phyloP scores from a whole-genome alignment of 1,284 basidiomycete species.

The Fomitopsis betulina region DNA sequence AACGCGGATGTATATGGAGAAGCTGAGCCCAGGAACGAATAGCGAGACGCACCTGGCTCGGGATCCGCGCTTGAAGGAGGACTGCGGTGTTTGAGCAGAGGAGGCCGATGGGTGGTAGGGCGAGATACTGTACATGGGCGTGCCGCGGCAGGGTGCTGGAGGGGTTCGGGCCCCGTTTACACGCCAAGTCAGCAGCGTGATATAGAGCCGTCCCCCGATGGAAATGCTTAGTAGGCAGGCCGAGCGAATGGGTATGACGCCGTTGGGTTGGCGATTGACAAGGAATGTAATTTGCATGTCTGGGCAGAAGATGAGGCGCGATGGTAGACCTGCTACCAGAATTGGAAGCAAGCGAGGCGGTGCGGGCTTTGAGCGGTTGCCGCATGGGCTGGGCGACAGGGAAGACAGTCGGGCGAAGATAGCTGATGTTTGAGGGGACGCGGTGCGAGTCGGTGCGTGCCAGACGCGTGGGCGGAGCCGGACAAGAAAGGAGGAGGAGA shows the following conservation, averaged over 20 bases:
- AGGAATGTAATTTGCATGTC: not conserved
- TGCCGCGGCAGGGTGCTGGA: not conserved
- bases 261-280: not conserved
- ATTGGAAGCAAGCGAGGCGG: not conserved
- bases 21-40: not conserved
- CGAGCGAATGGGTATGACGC: not conserved
- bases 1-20: not conserved
- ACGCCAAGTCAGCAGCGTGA: not conserved
- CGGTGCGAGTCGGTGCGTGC: too few relatives aligned
- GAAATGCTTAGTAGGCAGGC: not conserved
- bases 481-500: not conserved
- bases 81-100: not conserved
- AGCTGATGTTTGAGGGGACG: too few relatives aligned
- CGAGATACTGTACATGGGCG: not conserved
- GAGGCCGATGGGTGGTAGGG: not conserved
- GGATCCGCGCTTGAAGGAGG: not conserved
- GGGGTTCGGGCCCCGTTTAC: not conserved
- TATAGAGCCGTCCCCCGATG: not conserved
- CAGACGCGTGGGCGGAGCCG: not conserved
- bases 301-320: not conserved
- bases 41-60: not conserved
- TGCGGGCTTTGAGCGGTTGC: conserved; percentile 1
- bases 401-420: not conserved
- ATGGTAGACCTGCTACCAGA: not conserved
- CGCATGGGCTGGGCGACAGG: not conserved